Evolutionary conservation across 768 basidiomycete genomes (phyloP).

Genomic region (Crassisporium funariophilum): DNA sequence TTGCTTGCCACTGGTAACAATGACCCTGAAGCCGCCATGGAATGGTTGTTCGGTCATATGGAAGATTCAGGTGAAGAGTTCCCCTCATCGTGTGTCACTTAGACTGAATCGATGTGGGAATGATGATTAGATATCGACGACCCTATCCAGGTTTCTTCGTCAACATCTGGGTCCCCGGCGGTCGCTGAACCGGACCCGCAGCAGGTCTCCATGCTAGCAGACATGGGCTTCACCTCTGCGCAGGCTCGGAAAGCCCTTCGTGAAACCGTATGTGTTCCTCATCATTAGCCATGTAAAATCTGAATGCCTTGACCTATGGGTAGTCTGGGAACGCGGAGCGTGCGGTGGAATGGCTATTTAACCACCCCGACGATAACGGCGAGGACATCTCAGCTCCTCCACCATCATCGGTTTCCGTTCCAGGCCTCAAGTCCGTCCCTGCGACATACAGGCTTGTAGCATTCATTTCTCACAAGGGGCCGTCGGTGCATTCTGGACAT

Average conservation of each 20-base stretch:
- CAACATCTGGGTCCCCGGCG: constrained; percentile 20
- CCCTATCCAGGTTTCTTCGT: constrained; percentile 51
- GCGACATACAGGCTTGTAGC: constrained; percentile 83
- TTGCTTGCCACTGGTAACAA: constrained; percentile 82
- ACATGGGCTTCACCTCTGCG: constrained; percentile 89
- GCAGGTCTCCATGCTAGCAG: constrained; percentile 70
- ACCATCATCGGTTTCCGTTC: constrained; percentile 22
- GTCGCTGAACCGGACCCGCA: constrained; percentile 58
- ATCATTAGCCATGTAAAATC: not conserved
- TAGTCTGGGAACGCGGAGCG: constrained; percentile 69
- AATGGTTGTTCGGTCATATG: constrained; percentile 95
- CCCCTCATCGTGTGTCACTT: not conserved
- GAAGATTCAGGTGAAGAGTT: constrained; percentile 77
- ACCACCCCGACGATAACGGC: constrained; percentile 84
- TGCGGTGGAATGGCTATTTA: constrained; percentile 96
- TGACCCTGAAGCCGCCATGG: constrained; percentile 84
- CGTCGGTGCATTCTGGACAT: constrained; percentile 92
- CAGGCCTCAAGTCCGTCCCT: constrained; percentile 65
- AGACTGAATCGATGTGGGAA: not conserved
- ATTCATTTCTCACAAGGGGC: constrained; percentile 97
- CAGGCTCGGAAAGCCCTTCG: constrained; percentile 87
- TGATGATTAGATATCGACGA: constrained; percentile 87
- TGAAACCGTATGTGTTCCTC: constrained; percentile 66
- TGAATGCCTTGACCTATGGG: constrained; percentile 35
- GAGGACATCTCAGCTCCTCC: constrained; percentile 45